A percentile compares a stretch with the other conserved stretches of the same genome.
phyloP scores from a whole-genome alignment of 176 grass and related monocot genomes.

The Melocanna baccifera region DNA sequence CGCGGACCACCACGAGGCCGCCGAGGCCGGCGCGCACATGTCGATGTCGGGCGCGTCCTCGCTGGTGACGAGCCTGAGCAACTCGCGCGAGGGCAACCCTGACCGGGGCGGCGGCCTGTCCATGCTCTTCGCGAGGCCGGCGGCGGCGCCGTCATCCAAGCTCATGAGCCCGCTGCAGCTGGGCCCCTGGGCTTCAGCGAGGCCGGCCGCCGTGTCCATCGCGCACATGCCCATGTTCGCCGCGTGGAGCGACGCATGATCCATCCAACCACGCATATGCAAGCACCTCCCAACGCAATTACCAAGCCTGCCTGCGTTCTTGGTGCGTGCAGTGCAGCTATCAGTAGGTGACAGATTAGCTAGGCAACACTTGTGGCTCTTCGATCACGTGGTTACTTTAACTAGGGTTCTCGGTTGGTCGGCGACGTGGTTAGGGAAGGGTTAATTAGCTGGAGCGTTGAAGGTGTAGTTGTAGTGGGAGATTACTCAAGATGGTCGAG shows the following conservation, averaged over 20 bases:
- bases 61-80: slow-evolving; percentile 52
- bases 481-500: background rate
- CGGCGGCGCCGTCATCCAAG: background rate
- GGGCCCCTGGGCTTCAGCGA: slow-evolving; percentile 57
- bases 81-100: slow-evolving; percentile 64
- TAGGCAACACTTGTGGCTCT: background rate
- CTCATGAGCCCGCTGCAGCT: slow-evolving; percentile 47
- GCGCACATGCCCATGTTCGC: slow-evolving; percentile 84
- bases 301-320: background rate
- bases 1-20: background rate
- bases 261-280: background rate
- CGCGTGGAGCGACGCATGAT: slow-evolving; percentile 84
- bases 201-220: slow-evolving; percentile 73
- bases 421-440: background rate
- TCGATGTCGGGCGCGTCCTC: slow-evolving; percentile 45
- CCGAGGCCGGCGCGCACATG: background rate
- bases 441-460: background rate
- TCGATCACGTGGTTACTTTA: background rate
- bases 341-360: background rate
- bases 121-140: slow-evolving; percentile 74
- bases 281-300: background rate
- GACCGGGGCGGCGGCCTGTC: slow-evolving; percentile 62
- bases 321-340: background rate
- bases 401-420: slow-evolving; percentile 8
- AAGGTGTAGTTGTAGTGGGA: background rate